Base-by-base conservation (phyloP, 2,329 filamentous ascomycete species). In the Pseudocercospora ulei region DNA sequence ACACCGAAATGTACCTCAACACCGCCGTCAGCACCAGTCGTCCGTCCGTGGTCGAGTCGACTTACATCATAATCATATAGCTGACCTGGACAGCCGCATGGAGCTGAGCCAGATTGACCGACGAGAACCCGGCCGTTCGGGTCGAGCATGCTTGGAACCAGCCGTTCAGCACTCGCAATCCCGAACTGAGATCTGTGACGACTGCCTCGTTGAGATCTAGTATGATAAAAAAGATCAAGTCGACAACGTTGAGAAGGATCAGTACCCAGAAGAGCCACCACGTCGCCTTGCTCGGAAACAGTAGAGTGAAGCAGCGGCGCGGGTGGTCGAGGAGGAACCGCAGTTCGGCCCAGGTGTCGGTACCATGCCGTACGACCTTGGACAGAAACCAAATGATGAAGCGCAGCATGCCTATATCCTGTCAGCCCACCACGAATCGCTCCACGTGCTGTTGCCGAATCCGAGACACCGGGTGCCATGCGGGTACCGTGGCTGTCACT, bases 41-140 rank as follows among this genome's bases (percentile, higher is more conserved):
- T n/a, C n/a, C n/a, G n/a, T n/a, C n/a, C n/a, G n/a, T n/a, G n/a
- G n/a, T n/a, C n/a, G n/a, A n/a, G n/a, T n/a, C n/a, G n/a, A n/a
- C n/a, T n/a, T n/a, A n/a, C 90, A 96, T 96, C 90, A 96, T 96
- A 62, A 96, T 79, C 62, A 96, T 69, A 65, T 95, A 96, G 14
- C 86, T 84, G 8, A 92, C 85, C 55, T 94, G 87, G 41, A 95
- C 84, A 2, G 82, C 90, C 1, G 90, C 87, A 50, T 96, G 87
- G 1, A 98, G 68, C 0, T 73, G 65, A 1, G 81, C 68, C 24
- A 96, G 65, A 57, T 80, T 85, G 51, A 96, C 75, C 18, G 82
- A 82, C 1, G 82, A 72, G 56, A 95, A 94, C 0, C 90, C 88
- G 3, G 90, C 88, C 0, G 90, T 96, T 57, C 90, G 72, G 1